Evolutionary conservation across 805 yeast species (phyloP), one percentile per base, ranked within the genome.

Genomic region (Suhomyces prunicola): DNA sequence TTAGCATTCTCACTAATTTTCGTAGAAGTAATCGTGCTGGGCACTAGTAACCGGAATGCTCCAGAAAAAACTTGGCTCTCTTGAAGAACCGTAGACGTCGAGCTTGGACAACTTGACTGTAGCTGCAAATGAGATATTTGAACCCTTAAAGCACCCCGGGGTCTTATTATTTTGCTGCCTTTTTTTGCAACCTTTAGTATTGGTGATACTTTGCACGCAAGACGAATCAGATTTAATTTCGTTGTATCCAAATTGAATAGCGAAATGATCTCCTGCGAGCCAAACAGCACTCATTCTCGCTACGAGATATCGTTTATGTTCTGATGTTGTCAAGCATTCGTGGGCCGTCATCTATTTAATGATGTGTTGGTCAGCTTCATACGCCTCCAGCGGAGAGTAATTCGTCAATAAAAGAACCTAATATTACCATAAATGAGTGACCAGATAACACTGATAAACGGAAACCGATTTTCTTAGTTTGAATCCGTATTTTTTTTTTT

Each of bases 281-380:
- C 6, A 19, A 17, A n/a, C 2, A 17, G 5, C 4, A 39, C 9
- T 9, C 31, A 46, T 13, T 12, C 31, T 19, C 26, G 29, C 17
- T 29, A 31, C 27, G 62, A 63, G 40, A 53, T 60, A 41, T 53
- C 2, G 66, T 65, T 2, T 57, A 59, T 22, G 51, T 53, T 62
- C 66, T 1, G 54, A 55, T 22, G 49, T 55, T 13, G 60, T 62
- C 23, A 48, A 50, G 12, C 29, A 50, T 6, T 46, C 54, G n/a
- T 62, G 61, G 42, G 64, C 63, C 76, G 2, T 71, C 74, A 48
- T 59, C 59, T 85, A 19, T 57, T 85, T 17, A 67, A 73, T 39
- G 74, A 78, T 59, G 65, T 76, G 0, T 86, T 85, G 80, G 60
- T 4, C 54, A 60, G 1, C 81, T 81, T 56, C 42, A 24, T 10